Evolutionary conservation across 129 eudicot genomes (phyloP), one percentile per base, ranked within the genome.

Genomic region (Deinandra increscens): DNA sequence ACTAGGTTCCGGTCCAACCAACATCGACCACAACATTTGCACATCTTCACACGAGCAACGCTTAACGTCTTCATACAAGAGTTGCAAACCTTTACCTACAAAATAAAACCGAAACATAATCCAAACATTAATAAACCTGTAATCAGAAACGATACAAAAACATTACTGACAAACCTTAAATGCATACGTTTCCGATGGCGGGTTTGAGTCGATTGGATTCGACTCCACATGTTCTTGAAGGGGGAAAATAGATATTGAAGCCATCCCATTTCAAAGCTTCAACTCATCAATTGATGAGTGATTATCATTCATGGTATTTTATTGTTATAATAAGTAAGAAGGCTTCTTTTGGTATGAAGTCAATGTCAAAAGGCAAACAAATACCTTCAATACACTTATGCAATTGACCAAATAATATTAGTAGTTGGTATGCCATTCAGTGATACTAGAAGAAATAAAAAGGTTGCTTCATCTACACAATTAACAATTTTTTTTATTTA

Each of bases 21-120:
- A 63, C 68, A 88, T 71, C 12, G 88, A 82, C 95, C 95, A 88
- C 46, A 84, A 58, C 70, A 86, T 81, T 12, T 88, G 90, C 84
- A 88, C 95, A 62, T 88, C 95, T 80, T 87, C 90, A 51, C 90
- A 87, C n/a, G 87, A 79, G 60, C 90, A 84, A 29, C 86, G 72
- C 78, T 87, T 84, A 14, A 84, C 95, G 36, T 87, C 95, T 63
- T 88, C 91, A 61, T 88, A 82, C 66, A 88, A 55, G 1, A 88
- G 44, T 14, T 84, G 68, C 50, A 88, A 53, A 51, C 95, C 95
- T 18, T 84, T 74, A 51, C 88, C 82, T 80, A 65, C 22, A 71
- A 26, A 26, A 44, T 59, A 7, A 66, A 61, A 66, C 34, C 23
- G 17, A n/a, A 13, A 50, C 12, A 64, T 22, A 37, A 64, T 12